These are phyloP conservation scores for Rhizodiscina lignyota DNA, from an alignment of 495 filamentous ascomycete genomes.

Conservation along the genomic window DNA sequence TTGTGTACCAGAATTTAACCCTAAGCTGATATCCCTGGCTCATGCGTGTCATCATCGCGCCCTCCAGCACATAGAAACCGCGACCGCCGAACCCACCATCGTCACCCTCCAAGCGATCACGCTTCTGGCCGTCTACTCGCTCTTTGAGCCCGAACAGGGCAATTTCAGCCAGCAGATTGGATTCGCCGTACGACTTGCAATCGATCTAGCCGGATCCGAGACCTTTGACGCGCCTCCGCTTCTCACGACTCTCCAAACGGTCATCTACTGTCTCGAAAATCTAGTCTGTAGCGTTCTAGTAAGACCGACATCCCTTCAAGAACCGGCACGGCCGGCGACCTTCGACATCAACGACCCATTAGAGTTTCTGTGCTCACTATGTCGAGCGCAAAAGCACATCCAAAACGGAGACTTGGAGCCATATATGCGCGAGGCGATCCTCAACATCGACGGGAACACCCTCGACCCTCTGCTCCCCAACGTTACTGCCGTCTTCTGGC, in stretches of 20 bases:
- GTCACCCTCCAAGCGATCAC: constrained; percentile 6
- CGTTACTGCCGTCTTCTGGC: too few species aligned
- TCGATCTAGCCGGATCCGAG: constrained; percentile 5
- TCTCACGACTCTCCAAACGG: constrained; percentile 7
- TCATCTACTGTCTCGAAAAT: constrained; percentile 10
- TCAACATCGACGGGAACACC: too few species aligned
- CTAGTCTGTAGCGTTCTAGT: too few species aligned
- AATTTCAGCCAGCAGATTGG: constrained; percentile 11
- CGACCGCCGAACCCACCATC: constrained; percentile 6
- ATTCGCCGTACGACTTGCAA: constrained; percentile 5
- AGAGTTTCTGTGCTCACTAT: constrained; percentile 10
- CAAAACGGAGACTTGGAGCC: too few species aligned
- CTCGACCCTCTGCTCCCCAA: too few species aligned
- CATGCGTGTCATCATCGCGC: too few species aligned
- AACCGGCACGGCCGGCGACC: constrained; percentile 7
- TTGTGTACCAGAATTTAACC: too few species aligned
- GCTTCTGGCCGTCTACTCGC: constrained; percentile 8
- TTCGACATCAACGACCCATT: constrained; percentile 4
- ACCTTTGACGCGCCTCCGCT: constrained; percentile 1
- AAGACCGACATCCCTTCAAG: constrained; percentile 8
- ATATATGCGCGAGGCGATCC: too few species aligned
- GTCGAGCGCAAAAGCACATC: too few species aligned
- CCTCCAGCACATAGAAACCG: constrained; percentile 5
- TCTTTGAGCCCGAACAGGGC: constrained; percentile 8
- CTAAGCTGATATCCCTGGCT: too few species aligned